Percentiles rank a stretch among this genome's conserved stretches.
phyloP scores from a whole-genome alignment of 2,329 filamentous ascomycete genomes.

The Aureobasidium sp. region DNA sequence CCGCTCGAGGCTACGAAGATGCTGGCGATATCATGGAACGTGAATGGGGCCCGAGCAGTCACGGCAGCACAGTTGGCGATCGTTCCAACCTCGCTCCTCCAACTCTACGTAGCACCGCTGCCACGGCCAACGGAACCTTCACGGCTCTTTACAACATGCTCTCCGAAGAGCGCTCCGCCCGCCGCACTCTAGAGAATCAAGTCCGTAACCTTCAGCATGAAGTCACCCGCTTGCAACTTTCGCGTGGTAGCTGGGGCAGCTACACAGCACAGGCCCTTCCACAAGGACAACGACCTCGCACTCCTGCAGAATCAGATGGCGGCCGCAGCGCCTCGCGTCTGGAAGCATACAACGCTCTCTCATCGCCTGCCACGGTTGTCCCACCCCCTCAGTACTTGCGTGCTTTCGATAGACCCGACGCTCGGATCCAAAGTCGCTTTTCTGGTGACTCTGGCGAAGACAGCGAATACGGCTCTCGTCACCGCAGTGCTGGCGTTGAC shows the following conservation, averaged over 20 bases:
- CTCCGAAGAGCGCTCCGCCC: constrained; percentile 28
- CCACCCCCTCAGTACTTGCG: not conserved
- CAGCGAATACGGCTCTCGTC: constrained; percentile 1
- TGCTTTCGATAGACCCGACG: constrained; percentile 12
- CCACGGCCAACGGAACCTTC: constrained; percentile 20
- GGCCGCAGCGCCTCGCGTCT: constrained; percentile 4
- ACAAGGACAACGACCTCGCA: constrained; percentile 12
- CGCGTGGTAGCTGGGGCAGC: constrained; percentile 8
- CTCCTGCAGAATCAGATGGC: constrained; percentile 2
- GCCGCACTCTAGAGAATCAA: constrained; percentile 25
- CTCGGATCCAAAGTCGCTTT: constrained; percentile 18
- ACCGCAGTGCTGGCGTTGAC: not conserved
- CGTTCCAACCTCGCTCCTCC: not conserved
- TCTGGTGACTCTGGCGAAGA: constrained; percentile 19
- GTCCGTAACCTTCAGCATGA: constrained; percentile 16
- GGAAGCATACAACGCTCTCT: constrained; percentile 13
- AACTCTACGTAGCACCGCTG: not conserved
- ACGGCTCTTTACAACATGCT: constrained; percentile 30
- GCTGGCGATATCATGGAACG: constrained; percentile 11
- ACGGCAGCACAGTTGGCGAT: not conserved
- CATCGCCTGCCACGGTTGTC: constrained; percentile 9
- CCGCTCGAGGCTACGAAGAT: constrained; percentile 14
- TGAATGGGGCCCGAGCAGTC: constrained; percentile 10
- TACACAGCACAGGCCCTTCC: constrained; percentile 8
- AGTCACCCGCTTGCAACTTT: constrained; percentile 15